phyloP scores from a whole-genome alignment of 2,329 filamentous ascomycete species.

The Claviceps humidiphila region DNA sequence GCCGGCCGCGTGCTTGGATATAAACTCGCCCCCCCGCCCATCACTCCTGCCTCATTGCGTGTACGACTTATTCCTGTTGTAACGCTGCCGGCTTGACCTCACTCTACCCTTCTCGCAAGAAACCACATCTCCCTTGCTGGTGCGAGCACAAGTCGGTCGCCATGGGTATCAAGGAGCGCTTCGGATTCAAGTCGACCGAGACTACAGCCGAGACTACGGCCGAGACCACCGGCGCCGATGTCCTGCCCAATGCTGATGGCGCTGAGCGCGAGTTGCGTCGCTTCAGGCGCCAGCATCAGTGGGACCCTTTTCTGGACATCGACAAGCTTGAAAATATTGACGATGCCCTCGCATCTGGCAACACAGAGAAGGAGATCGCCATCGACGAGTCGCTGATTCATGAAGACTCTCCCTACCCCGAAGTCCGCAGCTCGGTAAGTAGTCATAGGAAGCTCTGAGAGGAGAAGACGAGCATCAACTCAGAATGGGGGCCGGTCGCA shows the following conservation, averaged over 20 bases:
- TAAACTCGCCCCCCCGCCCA: conserved; percentile 1
- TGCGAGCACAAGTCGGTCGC: conserved; percentile 1
- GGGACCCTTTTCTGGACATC: conserved; percentile 42
- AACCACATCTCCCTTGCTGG: not conserved
- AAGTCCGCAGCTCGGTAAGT: conserved; percentile 14
- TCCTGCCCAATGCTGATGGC: conserved; percentile 9
- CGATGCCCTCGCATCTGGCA: conserved; percentile 27
- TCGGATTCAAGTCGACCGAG: conserved; percentile 9
- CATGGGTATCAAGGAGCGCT: conserved; percentile 13
- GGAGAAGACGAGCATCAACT: no score
- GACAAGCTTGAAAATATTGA: conserved; percentile 38
- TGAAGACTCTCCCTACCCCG: conserved; percentile 33
- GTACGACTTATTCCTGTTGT: not conserved
- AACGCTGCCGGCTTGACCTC: not conserved
- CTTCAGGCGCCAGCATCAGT: conserved; percentile 37
- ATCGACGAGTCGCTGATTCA: conserved; percentile 33
- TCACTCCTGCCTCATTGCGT: not conserved
- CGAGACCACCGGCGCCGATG: conserved; percentile 7
- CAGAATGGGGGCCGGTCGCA: no score
- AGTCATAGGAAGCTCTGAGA: no score
- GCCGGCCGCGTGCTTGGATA: not conserved
- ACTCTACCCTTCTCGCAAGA: not conserved
- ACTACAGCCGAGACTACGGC: conserved; percentile 5
- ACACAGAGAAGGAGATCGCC: conserved; percentile 29
- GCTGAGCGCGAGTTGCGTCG: conserved; percentile 19